phyloP scores from a whole-genome alignment of 202 grass and related monocot species.

The Sporobolus alterniflorus region DNA sequence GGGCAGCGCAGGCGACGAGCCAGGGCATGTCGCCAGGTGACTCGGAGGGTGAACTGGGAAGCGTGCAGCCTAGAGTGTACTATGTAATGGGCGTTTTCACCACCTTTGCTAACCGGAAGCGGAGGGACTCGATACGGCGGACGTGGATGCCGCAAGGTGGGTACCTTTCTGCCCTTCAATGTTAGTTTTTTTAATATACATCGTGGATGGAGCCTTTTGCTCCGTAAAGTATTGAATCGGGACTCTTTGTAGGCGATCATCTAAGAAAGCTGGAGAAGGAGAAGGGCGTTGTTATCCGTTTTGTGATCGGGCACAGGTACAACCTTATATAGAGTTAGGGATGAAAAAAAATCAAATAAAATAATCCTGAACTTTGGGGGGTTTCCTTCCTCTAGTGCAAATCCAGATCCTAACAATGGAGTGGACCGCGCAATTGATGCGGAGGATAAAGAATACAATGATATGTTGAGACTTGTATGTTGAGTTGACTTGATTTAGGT shows the following conservation, averaged over 20 bases:
- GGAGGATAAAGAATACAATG: slow-evolving; percentile 67
- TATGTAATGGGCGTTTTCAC: slow-evolving; percentile 81
- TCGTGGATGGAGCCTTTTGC: neutral
- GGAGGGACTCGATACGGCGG: slow-evolving; percentile 72
- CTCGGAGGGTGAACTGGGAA: slow-evolving; percentile 32
- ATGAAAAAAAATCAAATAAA: neutral
- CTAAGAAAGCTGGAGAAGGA: slow-evolving; percentile 66
- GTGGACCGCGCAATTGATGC: slow-evolving; percentile 64
- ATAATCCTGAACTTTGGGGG: neutral
- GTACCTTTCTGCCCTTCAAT: neutral
- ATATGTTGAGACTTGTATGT: slow-evolving; percentile 83
- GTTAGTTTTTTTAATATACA: neutral
- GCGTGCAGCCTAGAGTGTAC: slow-evolving; percentile 39
- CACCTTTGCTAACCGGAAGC: slow-evolving; percentile 57
- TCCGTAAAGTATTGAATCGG: neutral
- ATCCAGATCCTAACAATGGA: slow-evolving; percentile 46
- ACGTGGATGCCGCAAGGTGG: slow-evolving; percentile 84
- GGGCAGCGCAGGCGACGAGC: slow-evolving; percentile 42
- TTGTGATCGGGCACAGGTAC: slow-evolving; percentile 83
- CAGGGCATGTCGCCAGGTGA: slow-evolving; percentile 51
- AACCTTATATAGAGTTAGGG: neutral
- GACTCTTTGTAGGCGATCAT: slow-evolving; percentile 47
- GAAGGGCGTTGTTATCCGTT: slow-evolving; percentile 74
- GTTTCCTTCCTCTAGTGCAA: slow-evolving; percentile 47
- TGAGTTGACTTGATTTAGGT: slow-evolving; percentile 7